Evolutionary conservation across 345 rosid genomes (phyloP).

Genomic region (Populus pruinosa): DNA sequence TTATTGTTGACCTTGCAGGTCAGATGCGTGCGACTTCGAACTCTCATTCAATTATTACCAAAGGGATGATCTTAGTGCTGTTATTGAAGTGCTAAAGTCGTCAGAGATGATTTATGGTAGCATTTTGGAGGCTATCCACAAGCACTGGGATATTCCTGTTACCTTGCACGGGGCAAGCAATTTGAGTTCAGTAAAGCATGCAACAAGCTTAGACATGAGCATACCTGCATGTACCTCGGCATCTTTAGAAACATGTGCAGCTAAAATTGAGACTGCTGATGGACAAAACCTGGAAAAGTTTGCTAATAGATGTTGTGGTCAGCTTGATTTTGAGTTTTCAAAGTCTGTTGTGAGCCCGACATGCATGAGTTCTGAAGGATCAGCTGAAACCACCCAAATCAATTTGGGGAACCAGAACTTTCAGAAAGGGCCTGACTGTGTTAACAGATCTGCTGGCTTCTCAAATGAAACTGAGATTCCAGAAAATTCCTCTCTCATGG

Average conservation of each 20-base stretch:
- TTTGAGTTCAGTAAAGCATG: slow-evolving; percentile 34
- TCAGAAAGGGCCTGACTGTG: slow-evolving; percentile 28
- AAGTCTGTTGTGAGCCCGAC: slow-evolving; percentile 27
- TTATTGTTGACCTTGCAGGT: slow-evolving; percentile 51
- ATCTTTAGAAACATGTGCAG: slow-evolving; percentile 25
- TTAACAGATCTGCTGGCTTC: slow-evolving; percentile 19
- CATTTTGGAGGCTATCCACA: slow-evolving; percentile 57
- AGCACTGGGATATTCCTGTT: slow-evolving; percentile 53
- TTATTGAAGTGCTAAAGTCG: slow-evolving; percentile 64
- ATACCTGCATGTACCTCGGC: slow-evolving; percentile 12
- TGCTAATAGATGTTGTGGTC: slow-evolving; percentile 39
- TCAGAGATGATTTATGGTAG: slow-evolving; percentile 45
- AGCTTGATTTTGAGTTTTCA: slow-evolving; percentile 20
- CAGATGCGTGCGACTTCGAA: slow-evolving; percentile 54
- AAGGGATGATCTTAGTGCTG: slow-evolving; percentile 49
- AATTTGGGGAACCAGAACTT: slow-evolving; percentile 38
- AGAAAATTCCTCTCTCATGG: slow-evolving; percentile 13
- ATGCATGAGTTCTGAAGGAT: slow-evolving; percentile 51
- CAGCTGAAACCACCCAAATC: slow-evolving; percentile 54
- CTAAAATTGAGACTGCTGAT: slow-evolving; percentile 29
- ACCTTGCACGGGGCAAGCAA: slow-evolving; percentile 36
- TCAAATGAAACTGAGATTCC: slow-evolving; percentile 29
- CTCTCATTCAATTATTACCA: slow-evolving; percentile 56
- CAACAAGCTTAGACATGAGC: slow-evolving; percentile 25
- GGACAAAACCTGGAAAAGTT: slow-evolving; percentile 34